Evolutionary conservation across 1,139 yeast species (phyloP).

Genomic region (Spathaspora jeffriesii): DNA sequence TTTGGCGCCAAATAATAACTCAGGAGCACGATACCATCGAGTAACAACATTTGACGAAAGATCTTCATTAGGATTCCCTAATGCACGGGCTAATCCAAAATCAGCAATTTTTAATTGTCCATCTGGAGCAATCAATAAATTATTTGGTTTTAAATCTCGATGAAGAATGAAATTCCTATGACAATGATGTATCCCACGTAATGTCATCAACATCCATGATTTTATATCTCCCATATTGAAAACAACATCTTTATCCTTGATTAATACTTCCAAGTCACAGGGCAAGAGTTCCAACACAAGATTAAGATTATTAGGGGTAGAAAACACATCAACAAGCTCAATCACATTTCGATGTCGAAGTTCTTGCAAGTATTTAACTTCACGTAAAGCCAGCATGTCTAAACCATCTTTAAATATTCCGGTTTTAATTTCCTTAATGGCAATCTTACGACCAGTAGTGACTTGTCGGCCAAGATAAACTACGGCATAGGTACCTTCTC

Average conservation of each 20-base stretch:
- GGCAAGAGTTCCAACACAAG: constrained; percentile 91
- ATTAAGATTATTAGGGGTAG: constrained; percentile 71
- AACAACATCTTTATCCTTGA: constrained; percentile 74
- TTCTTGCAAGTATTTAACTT: constrained; percentile 91
- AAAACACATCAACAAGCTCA: constrained; percentile 84
- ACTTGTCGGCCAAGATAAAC: constrained; percentile 81
- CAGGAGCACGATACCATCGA: constrained; percentile 97
- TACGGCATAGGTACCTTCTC: constrained; percentile 99
- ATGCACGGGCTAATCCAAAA: constrained; percentile 91
- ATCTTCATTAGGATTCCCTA: constrained; percentile 77
- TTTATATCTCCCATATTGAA: constrained; percentile 89
- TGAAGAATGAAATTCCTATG: constrained; percentile 90
- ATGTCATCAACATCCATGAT: constrained; percentile 91
- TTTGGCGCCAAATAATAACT: constrained; percentile 81
- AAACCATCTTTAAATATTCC: constrained; percentile 95
- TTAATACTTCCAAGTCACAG: constrained; percentile 85
- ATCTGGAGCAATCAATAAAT: constrained; percentile 77
- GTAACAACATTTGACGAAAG: constrained; percentile 95
- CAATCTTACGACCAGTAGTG: constrained; percentile 63
- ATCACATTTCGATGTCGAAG: constrained; percentile 81
- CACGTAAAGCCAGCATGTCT: constrained; percentile 97
- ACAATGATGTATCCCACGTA: constrained; percentile 93
- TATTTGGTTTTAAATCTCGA: constrained; percentile 85
- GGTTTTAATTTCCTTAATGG: constrained; percentile 94
- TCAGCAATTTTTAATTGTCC: constrained; percentile 94